A percentile compares a stretch with the other conserved stretches of the same genome.
Evolutionary conservation across 768 basidiomycete genomes (phyloP).

Genomic region (Galerina marginata): DNA sequence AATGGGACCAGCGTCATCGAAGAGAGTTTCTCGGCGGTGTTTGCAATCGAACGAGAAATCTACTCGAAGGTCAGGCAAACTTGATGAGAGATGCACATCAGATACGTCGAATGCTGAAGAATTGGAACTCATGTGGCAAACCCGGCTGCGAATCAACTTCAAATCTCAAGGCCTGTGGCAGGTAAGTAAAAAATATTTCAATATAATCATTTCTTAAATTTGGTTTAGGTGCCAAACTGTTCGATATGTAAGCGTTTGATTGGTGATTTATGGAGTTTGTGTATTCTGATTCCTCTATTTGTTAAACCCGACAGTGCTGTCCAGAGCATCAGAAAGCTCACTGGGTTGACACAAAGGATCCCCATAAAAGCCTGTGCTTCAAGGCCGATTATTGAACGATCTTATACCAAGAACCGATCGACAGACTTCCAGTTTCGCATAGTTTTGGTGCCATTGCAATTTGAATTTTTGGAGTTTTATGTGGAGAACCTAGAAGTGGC

Average conservation of each 20-base stretch:
- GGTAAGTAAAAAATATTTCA: background rate
- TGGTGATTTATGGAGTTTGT: background rate
- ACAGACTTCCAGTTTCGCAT: too few species aligned
- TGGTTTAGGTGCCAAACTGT: constrained; percentile 24
- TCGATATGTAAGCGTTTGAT: constrained; percentile 20
- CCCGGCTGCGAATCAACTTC: constrained; percentile 18
- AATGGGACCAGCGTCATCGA: constrained; percentile 22
- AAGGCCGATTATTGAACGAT: constrained; percentile 16
- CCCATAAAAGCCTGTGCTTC: constrained; percentile 28
- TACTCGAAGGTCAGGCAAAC: constrained; percentile 13
- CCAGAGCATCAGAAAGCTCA: constrained; percentile 33
- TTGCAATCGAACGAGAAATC: constrained; percentile 19
- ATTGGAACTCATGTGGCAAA: constrained; percentile 25
- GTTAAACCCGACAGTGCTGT: constrained; percentile 21
- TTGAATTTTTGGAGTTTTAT: too few species aligned
- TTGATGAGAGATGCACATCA: constrained; percentile 19
- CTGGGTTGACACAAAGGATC: constrained; percentile 18
- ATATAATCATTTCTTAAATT: background rate
- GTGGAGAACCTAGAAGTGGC: too few species aligned
- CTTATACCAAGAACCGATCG: too few species aligned
- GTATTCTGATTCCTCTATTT: background rate
- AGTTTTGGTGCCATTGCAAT: too few species aligned
- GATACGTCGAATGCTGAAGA: constrained; percentile 23
- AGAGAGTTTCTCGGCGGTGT: constrained; percentile 20
- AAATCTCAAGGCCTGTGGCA: constrained; percentile 24